phyloP scores from a whole-genome alignment of 768 basidiomycete species.

The Termitomyces sp. region DNA sequence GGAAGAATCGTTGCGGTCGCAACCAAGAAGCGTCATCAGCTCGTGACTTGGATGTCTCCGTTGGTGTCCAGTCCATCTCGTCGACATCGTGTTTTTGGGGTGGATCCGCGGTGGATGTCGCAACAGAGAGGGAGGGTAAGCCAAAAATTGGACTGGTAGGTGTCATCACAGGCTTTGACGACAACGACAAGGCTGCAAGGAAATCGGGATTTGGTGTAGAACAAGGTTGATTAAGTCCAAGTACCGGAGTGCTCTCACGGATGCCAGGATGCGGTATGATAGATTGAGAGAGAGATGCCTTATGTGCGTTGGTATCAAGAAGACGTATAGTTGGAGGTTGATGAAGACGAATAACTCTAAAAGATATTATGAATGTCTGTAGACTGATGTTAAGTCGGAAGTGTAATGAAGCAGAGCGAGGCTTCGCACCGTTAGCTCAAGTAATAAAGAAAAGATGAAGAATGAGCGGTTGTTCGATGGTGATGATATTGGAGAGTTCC shows the following conservation, averaged over 20 bases:
- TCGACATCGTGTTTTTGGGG: conserved; percentile 30
- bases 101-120: conserved; percentile 15
- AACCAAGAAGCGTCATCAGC: conserved; percentile 43
- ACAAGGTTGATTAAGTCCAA: conserved; percentile 11
- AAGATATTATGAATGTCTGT: conserved; percentile 50
- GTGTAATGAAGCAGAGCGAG: conserved; percentile 1
- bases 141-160: conserved; percentile 60
- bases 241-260: conserved; percentile 13
- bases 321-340: conserved; percentile 69
- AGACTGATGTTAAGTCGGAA: not conserved
- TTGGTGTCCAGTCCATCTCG: conserved; percentile 65
- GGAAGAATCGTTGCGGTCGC: conserved; percentile 70
- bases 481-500: conserved; percentile 30
- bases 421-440: conserved; percentile 54
- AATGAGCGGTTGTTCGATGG: conserved; percentile 36
- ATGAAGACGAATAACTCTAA: conserved; percentile 52
- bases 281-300: conserved; percentile 32
- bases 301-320: conserved; percentile 48
- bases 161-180: conserved; percentile 53
- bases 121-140: conserved; percentile 49
- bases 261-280: conserved; percentile 31
- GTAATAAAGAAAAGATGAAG: conserved; percentile 34
- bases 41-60: conserved; percentile 24
- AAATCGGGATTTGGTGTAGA: conserved; percentile 46
- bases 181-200: conserved; percentile 57